Base-by-base conservation (phyloP, 78 protist genomes). In the Polysphondylium violaceum region DNA sequence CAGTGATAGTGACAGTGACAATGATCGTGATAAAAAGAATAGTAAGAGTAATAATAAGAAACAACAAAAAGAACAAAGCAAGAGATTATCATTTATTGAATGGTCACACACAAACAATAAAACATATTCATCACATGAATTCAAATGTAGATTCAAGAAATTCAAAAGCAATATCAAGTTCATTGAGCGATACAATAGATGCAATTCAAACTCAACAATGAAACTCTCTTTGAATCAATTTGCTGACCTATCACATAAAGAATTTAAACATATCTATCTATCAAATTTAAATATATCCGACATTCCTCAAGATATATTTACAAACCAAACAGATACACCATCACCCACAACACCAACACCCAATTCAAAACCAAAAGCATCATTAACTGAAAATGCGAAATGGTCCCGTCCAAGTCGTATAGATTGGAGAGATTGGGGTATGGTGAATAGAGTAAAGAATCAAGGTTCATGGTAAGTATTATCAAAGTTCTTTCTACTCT, bases 191-290 rank as follows among this genome's bases (percentile, higher is more conserved):
- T 33, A 61, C 16, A 7, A 61, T 16, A 25, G 9, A 61, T 6
- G 21, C 25, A 61, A 61, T 33, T 14, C 2, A 65, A 65, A 63
- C 4, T 16, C 74, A 35, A 35, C 56, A 36, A 36, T 65, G 55
- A 12, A 12, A 65, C 74, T 65, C 40, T 44, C 56, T 19, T n/a
- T 40, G 8, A 65, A 7, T 65, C 55, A 65, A 63, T 63, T 63
- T 63, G 12, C 71, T 8, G 71, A 63, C 35, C 36, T 63, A 1
- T 33, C 71, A 33, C 36, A 17, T 63, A 11, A 63, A 63, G 71
- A 63, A 63, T 63, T 63, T 63, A 8, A n/a, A n/a, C 35, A 58
- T 58, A 58, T n/a, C 6, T n/a, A 21, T n/a, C 21, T 58, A 21
- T 21, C 29, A 21, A 12, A 17, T n/a, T 58, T 58, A 11, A 12